Percentiles rank a stretch among this genome's conserved stretches.
phyloP scores from a whole-genome alignment of 305 asterid genomes.

The Fraxinus sp. region DNA sequence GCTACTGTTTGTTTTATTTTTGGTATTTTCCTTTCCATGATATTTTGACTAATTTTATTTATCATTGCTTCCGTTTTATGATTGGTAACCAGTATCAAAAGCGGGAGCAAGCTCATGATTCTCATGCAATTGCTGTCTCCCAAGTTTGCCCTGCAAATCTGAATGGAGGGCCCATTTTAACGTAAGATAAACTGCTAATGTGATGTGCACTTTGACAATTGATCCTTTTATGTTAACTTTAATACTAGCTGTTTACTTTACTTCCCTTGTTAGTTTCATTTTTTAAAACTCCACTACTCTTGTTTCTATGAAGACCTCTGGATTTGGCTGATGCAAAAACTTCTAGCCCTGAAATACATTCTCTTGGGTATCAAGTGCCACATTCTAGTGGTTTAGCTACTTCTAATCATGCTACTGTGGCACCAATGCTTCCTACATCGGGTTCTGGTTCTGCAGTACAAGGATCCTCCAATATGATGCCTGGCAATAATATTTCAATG shows the following conservation, averaged over 20 bases:
- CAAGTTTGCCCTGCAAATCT: conserved; percentile 58
- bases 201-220: conserved; percentile 9
- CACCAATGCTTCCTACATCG: conserved; percentile 45
- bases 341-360: conserved; percentile 43
- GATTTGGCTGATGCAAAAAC: conserved; percentile 56
- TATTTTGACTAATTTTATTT: conserved; percentile 17
- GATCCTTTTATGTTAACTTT: background rate
- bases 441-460: conserved; percentile 43
- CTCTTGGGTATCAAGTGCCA: conserved; percentile 59
- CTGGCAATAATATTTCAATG: conserved; percentile 50
- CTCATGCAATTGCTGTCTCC: conserved; percentile 66
- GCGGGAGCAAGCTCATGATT: conserved; percentile 63
- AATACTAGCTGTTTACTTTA: conserved; percentile 2
- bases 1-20: background rate
- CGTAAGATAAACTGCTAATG: conserved; percentile 46
- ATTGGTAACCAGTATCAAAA: conserved; percentile 58
- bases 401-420: conserved; percentile 42
- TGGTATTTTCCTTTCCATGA: conserved; percentile 2
- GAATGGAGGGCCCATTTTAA: conserved; percentile 58
- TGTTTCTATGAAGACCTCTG: conserved; percentile 56
- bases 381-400: conserved; percentile 47
- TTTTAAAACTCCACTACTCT: conserved; percentile 11
- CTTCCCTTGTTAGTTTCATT: background rate
- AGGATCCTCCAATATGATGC: conserved; percentile 52
- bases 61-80: conserved; percentile 21